These are phyloP conservation scores for Nigrospora sphaerica DNA, from an alignment of 2,329 filamentous ascomycete species.

Conservation along the genomic window DNA sequence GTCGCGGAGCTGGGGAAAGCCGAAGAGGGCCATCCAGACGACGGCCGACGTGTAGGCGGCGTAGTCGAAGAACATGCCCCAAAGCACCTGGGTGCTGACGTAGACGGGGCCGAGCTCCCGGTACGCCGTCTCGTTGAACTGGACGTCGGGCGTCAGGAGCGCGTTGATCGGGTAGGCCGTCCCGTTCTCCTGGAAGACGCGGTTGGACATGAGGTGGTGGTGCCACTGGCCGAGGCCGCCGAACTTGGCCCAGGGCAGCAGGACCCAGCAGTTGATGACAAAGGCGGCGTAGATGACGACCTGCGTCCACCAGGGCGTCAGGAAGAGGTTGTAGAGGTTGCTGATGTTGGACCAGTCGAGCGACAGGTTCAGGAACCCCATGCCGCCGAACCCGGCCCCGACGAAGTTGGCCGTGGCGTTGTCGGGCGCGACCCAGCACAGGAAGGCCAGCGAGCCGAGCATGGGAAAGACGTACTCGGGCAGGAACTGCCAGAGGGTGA, in stretches of 20 bases:
- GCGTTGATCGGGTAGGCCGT: slow-evolving; percentile 34
- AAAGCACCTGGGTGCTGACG: slow-evolving; percentile 49
- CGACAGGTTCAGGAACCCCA: slow-evolving; percentile 53
- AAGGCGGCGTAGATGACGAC: slow-evolving; percentile 48
- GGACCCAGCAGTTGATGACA: slow-evolving; percentile 48
- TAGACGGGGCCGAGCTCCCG: slow-evolving; percentile 46
- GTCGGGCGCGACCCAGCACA: slow-evolving; percentile 56
- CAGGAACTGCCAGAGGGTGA: slow-evolving; percentile 55
- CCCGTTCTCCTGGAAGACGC: slow-evolving; percentile 41
- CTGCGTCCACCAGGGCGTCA: slow-evolving; percentile 54
- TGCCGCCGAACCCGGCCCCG: slow-evolving; percentile 53
- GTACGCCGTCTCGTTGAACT: slow-evolving; percentile 42
- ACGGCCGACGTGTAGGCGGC: slow-evolving; percentile 51
- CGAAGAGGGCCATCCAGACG: slow-evolving; percentile 52
- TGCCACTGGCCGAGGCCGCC: slow-evolving; percentile 45
- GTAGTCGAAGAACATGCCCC: slow-evolving; percentile 55
- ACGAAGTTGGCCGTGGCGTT: slow-evolving; percentile 54
- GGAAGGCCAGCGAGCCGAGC: slow-evolving; percentile 50
- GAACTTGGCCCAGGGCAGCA: slow-evolving; percentile 52
- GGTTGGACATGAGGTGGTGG: slow-evolving; percentile 51
- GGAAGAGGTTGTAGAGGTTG: slow-evolving; percentile 42
- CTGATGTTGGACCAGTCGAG: slow-evolving; percentile 56
- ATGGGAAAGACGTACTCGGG: slow-evolving; percentile 56
- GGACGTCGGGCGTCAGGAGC: slow-evolving; percentile 33
- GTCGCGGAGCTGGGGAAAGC: slow-evolving; percentile 37